Base-by-base conservation (phyloP, 129 eudicot species). In the Flaveria trinervia region DNA sequence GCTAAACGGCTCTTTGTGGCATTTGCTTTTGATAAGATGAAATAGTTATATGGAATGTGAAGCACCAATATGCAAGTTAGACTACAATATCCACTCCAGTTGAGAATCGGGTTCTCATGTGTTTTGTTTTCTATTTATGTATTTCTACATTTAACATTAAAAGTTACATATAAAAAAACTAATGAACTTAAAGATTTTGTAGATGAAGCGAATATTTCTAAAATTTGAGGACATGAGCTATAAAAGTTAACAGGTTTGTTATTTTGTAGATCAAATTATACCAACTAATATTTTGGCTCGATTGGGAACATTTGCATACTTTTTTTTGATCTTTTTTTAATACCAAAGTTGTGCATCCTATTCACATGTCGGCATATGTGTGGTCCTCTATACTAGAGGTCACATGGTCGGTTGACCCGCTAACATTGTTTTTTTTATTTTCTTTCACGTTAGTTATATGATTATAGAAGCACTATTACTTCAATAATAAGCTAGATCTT, bases 1-100 rank as follows among this genome's bases (percentile, higher is more conserved):
- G 6, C 13, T 56, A 60, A 60, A 11, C 9, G 8, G 16, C 66
- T 36, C 11, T 60, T 22, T 9, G 36, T 25, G 39, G 39, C 30
- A 36, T 65, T 10, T 65, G 70, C 30, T 65, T 65, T 10, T 65
- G 70, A 65, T 28, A 36, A 49, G 70, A 65, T 48, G 23, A 65
- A 65, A 8, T 65, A 65, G 70, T 9, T 36, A 65, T 33, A 12
- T 65, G 50, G 70, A 65, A 65, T 55, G 26, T n/a, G 62, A 18
- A 18, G 11, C 72, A 67, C 28, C 8, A 8, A 41, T 67, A 18
- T 67, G 49, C 23, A 18, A 43, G 28, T 67, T 67, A 67, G 72
- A 67, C 30, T 46, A 43, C 39, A 45, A 49, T 22, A 69, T 22
- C 56, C 56, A 46, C 73, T 9, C 20, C 41, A 14, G 55, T 22